Percentiles rank a stretch among this genome's conserved stretches.
phyloP scores from a whole-genome alignment of 1,139 yeast genomes.

The Nadsonia starkeyi-henricii region DNA sequence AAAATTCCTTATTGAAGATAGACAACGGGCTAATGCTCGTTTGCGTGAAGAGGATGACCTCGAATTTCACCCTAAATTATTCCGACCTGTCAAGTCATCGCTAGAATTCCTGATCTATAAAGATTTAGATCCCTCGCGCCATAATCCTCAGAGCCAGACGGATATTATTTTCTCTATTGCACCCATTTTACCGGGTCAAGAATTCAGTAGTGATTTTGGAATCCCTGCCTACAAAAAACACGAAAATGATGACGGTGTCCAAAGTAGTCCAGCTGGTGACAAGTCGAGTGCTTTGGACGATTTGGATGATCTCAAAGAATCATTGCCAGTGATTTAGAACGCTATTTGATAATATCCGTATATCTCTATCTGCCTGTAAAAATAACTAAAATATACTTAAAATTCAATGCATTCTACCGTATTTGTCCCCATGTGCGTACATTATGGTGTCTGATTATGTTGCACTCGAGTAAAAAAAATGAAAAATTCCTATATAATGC shows the following conservation, averaged over 20 bases:
- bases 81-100: slow-evolving; percentile 30
- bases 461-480: too few relatives aligned
- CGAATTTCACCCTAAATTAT: slow-evolving; percentile 68
- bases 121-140: slow-evolving; percentile 30
- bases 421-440: too few relatives aligned
- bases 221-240: slow-evolving; percentile 54
- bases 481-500: too few relatives aligned
- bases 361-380: slow-evolving; percentile 6
- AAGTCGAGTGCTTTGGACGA: not conserved
- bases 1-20: slow-evolving; percentile 71
- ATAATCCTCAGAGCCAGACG: slow-evolving; percentile 36
- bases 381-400: too few relatives aligned
- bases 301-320: slow-evolving; percentile 1
- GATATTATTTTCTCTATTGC: slow-evolving; percentile 46
- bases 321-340: slow-evolving; percentile 7
- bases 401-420: too few relatives aligned
- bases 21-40: slow-evolving; percentile 62
- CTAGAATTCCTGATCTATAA: slow-evolving; percentile 57
- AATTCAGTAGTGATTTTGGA: slow-evolving; percentile 45
- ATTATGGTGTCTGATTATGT: too few relatives aligned
- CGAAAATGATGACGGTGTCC: slow-evolving; percentile 4
- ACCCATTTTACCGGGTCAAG: slow-evolving; percentile 66
- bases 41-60: slow-evolving; percentile 64
- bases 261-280: slow-evolving; percentile 2
- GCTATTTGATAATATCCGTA: too few relatives aligned